These are phyloP conservation scores for Cutaneotrichosporon cutaneum DNA, from an alignment of 1,284 basidiomycete genomes.

Conservation along the genomic window DNA sequence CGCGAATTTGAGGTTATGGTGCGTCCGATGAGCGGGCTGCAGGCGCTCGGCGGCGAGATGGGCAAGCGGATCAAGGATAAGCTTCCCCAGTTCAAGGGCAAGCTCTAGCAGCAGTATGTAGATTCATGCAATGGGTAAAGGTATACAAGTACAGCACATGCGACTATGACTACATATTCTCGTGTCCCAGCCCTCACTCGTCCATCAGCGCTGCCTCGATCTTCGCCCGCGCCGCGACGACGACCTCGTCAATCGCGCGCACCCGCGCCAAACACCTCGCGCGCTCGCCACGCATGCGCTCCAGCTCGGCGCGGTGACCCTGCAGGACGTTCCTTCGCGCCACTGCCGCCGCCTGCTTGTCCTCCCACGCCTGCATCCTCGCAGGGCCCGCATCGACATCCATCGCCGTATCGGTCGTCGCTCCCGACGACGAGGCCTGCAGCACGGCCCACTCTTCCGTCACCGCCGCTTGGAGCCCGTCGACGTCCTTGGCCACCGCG, in stretches of 20 bases:
- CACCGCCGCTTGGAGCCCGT: not conserved
- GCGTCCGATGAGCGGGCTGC: constrained; percentile 18
- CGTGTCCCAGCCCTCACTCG: not conserved
- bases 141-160: not conserved
- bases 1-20: constrained; percentile 28
- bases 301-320: not conserved
- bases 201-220: constrained; percentile 1
- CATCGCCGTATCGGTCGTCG: too few relatives aligned
- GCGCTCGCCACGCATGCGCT: not conserved
- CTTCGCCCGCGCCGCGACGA: not conserved
- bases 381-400: not conserved
- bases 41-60: constrained; percentile 22
- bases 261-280: not conserved
- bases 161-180: not conserved
- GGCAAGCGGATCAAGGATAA: constrained; percentile 12
- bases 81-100: constrained; percentile 20
- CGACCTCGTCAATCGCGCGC: not conserved
- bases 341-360: not conserved
- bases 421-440: not conserved
- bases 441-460: not conserved
- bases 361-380: not conserved
- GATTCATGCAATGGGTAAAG: not conserved
- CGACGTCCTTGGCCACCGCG: not conserved
- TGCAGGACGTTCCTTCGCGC: not conserved
- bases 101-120: constrained; percentile 6